Percentiles rank a stretch among this genome's conserved stretches.
Conservation (phyloP, 331 rosid genomes). For the Acacia pycnantha region DNA sequence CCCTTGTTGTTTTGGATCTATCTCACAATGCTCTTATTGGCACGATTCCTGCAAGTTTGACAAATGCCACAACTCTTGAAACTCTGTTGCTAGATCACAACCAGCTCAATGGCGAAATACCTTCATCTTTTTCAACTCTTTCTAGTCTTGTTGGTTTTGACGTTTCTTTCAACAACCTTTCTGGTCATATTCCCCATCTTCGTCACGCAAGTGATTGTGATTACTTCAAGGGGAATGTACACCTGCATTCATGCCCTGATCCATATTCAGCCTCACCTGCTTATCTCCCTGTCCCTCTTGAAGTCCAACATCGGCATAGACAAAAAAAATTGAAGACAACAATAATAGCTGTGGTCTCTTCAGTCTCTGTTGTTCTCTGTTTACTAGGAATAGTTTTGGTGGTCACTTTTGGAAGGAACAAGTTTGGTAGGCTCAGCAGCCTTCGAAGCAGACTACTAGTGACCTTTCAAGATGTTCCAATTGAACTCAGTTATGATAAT, state of each 20-base stretch:
- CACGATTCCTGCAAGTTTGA: slow-evolving; percentile 39
- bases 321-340: slow-evolving; percentile 25
- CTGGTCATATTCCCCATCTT: slow-evolving; percentile 57
- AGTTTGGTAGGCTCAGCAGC: slow-evolving; percentile 36
- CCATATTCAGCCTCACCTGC: slow-evolving; percentile 33
- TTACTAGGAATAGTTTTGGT: slow-evolving; percentile 28
- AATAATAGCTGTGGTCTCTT: slow-evolving; percentile 35
- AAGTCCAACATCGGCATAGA: slow-evolving; percentile 10
- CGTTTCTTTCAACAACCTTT: slow-evolving; percentile 57
- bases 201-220: slow-evolving; percentile 38
- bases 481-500: slow-evolving; percentile 44
- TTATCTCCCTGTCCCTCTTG: slow-evolving; percentile 38
- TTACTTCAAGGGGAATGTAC: slow-evolving; percentile 42
- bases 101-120: slow-evolving; percentile 46
- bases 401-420: slow-evolving; percentile 37
- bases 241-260: slow-evolving; percentile 52
- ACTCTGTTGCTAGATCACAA: slow-evolving; percentile 47
- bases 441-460: slow-evolving; percentile 47
- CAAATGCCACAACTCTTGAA: slow-evolving; percentile 43
- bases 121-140: slow-evolving; percentile 40
- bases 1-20: slow-evolving; percentile 43
- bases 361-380: slow-evolving; percentile 30
- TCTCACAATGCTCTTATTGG: slow-evolving; percentile 47
- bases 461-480: slow-evolving; percentile 48
- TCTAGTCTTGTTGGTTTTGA: slow-evolving; percentile 38